Percentiles rank a stretch among this genome's conserved stretches.
phyloP scores from a whole-genome alignment of 176 grass and related monocot species.

The Triticum aestivum region IWGSC_CS_RefSeq_v2.1 NC_057808.1:516058869-516059368 shows the following conservation, averaged over 20 bases:
- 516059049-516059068: conserved; percentile 10
- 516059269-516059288: background rate
- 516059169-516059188: conserved; percentile 24
- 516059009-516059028: background rate
- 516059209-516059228: conserved; percentile 50
- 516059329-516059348: background rate
- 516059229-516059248: conserved; percentile 48
- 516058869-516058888: background rate
- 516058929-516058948: background rate
- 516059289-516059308: background rate
- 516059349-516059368: background rate
- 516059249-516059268: conserved; percentile 25
- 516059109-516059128: conserved; percentile 30
- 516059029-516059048: background rate
- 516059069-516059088: background rate
- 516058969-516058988: background rate
- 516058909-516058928: background rate
- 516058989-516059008: background rate
- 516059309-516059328: background rate
- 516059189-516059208: conserved; percentile 37
- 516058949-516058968: background rate
- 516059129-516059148: conserved; percentile 29
- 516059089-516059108: conserved; percentile 18
- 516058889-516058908: background rate
- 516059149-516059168: conserved; percentile 32